These are phyloP conservation scores for Arabidopsis hybrid DNA, from an alignment of 441 rosid genomes.

Conservation along the genomic window DNA sequence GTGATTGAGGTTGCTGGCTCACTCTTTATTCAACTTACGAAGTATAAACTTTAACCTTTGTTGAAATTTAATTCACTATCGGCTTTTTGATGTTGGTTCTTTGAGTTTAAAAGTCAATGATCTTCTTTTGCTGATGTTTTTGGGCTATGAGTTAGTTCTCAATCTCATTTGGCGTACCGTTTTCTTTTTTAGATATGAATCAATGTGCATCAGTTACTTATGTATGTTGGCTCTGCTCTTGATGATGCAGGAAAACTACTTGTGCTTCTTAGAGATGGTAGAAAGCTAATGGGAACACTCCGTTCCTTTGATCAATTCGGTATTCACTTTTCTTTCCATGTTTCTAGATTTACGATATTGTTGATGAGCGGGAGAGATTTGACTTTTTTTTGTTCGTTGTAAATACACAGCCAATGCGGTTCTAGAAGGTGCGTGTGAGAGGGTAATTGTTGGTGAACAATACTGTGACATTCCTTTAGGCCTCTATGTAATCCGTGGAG, in stretches of 20 bases:
- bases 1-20: constrained; percentile 2
- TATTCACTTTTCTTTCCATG: constrained; percentile 30
- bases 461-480: constrained; percentile 95
- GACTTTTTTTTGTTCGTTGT: constrained; percentile 14
- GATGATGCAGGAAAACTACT: constrained; percentile 79
- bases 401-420: constrained; percentile 84
- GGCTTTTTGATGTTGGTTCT: background rate
- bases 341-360: background rate
- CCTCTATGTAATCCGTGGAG: constrained; percentile 93
- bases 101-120: constrained; percentile 4
- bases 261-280: constrained; percentile 92
- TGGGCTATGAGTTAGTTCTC: background rate
- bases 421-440: constrained; percentile 93
- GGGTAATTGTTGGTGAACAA: constrained; percentile 90
- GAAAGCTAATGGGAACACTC: constrained; percentile 88
- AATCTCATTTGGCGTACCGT: background rate
- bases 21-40: background rate
- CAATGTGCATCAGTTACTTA: constrained; percentile 12
- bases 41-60: background rate
- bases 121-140: background rate
- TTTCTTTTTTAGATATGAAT: background rate
- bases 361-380: background rate
- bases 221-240: constrained; percentile 27
- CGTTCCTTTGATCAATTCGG: constrained; percentile 99
- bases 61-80: background rate